Base-by-base conservation (phyloP, 2,329 filamentous ascomycete genomes). In the Penicillium sp. region DNA sequence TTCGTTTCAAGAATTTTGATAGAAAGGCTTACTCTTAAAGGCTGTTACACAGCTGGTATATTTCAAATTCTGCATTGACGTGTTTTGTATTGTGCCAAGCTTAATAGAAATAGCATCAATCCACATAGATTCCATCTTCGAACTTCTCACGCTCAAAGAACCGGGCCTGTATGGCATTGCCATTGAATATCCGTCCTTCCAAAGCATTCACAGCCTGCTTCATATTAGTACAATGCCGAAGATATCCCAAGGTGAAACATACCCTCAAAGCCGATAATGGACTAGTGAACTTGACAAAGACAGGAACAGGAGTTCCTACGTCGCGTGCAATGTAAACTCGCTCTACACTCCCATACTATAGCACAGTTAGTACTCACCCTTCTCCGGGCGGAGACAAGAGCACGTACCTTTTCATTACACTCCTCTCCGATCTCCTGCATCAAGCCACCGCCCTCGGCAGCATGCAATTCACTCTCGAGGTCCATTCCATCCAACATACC, bases 381-480 rank as follows among this genome's bases (percentile, higher is more conserved):
- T 51, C n/a, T 16, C 8, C 16, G 24, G 24, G 28, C 7, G 10
- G 10, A 53, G 18, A 21, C 18, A 21, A 39, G 57, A 38, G 16
- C n/a, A 58, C 67, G 60, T 66, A 86, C 83, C 80, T 92, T 91
- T 59, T 90, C 85, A 45, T 86, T 86, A 71, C 95, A 96, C 68
- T 95, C 90, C 66, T 96, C 90, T 6, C 94, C 94, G 71, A 99
- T 96, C 70, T 96, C 92, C 74, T 97, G 93, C 62, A 93, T 86
- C 46, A 99, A 76, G 13, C 81, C 81, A 12, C 78, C 79, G 49
- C 81, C 80, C 31, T 84, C 80, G 16, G 76, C 74, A 12, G 79
- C 75, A 53, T 86, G 83, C 45, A 96, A 84, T 70, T 96, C 93
- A n/a, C 79, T 80, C 52, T 87, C 82, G 42, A 96, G 75, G 67